Percentiles rank a stretch among this genome's conserved stretches.
These are phyloP conservation scores for Blastocystis sp. DNA, from an alignment of 352 stramenopile genomes.

Conservation along the genomic window DNA sequence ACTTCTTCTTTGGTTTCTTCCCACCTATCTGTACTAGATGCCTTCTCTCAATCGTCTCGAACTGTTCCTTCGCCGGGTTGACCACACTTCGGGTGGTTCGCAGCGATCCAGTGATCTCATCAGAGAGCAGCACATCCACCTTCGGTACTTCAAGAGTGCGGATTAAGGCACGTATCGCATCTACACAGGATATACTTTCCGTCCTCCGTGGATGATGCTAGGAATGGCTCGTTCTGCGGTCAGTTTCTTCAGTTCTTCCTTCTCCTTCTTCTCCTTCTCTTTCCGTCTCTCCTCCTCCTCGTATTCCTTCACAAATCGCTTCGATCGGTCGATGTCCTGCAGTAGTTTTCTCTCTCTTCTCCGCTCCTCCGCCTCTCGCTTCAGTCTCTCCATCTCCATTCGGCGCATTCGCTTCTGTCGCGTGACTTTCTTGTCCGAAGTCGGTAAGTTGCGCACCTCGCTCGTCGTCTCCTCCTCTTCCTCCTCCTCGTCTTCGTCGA, in stretches of 20 bases:
- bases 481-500: constrained; percentile 25
- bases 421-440: not conserved
- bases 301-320: not conserved
- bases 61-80: not conserved
- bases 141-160: constrained; percentile 4
- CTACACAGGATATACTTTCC: constrained; percentile 20
- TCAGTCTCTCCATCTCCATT: not conserved
- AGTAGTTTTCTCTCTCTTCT: not conserved
- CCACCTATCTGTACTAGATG: not conserved
- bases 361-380: not conserved
- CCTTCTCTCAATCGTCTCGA: not conserved
- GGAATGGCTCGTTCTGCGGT: not conserved
- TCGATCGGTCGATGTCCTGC: not conserved
- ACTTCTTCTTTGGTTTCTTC: constrained; percentile 2
- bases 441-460: not conserved
- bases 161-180: not conserved
- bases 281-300: not conserved
- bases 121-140: not conserved
- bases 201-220: not conserved
- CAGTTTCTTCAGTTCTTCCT: not conserved
- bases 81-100: not conserved
- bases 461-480: not conserved
- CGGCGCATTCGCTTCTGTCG: not conserved
- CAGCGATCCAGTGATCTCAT: constrained; percentile 23
- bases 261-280: not conserved